phyloP scores from a whole-genome alignment of 2,329 filamentous ascomycete species.

The Aureobasidium sp. region DNA sequence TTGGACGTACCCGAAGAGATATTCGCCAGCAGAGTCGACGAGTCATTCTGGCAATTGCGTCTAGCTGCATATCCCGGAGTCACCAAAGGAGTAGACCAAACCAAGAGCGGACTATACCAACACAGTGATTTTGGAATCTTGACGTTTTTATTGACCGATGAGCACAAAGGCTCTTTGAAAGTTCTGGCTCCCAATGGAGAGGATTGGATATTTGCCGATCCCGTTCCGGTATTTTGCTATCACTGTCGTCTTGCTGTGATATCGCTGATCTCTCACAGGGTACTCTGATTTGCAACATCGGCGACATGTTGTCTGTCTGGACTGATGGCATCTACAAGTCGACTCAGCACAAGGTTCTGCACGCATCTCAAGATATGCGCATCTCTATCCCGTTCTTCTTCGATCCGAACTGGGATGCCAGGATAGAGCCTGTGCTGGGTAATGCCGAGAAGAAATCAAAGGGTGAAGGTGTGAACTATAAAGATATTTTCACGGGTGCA shows the following conservation, averaged over 20 bases:
- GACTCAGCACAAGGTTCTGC: constrained; percentile 51
- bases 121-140: constrained; percentile 1
- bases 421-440: constrained; percentile 15
- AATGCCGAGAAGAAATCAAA: background rate
- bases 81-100: background rate
- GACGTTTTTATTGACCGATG: constrained; percentile 1
- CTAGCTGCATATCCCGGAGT: constrained; percentile 7
- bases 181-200: constrained; percentile 4
- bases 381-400: constrained; percentile 54
- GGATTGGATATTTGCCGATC: constrained; percentile 1
- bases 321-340: constrained; percentile 48
- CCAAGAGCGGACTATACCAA: background rate
- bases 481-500: constrained; percentile 4
- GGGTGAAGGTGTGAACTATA: background rate
- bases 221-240: background rate
- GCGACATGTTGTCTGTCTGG: constrained; percentile 16
- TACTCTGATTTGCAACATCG: constrained; percentile 15
- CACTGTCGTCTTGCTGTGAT: background rate
- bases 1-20: background rate
- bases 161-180: constrained; percentile 6
- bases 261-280: background rate
- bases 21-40: constrained; percentile 2
- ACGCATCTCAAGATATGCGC: constrained; percentile 43
- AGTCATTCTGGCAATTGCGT: constrained; percentile 9
- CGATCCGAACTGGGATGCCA: constrained; percentile 45